Percentiles rank a stretch among this genome's conserved stretches.
These are phyloP conservation scores for Discostella stelligeroides DNA, from an alignment of 108 stramenopile species.

Conservation along the genomic window DNA sequence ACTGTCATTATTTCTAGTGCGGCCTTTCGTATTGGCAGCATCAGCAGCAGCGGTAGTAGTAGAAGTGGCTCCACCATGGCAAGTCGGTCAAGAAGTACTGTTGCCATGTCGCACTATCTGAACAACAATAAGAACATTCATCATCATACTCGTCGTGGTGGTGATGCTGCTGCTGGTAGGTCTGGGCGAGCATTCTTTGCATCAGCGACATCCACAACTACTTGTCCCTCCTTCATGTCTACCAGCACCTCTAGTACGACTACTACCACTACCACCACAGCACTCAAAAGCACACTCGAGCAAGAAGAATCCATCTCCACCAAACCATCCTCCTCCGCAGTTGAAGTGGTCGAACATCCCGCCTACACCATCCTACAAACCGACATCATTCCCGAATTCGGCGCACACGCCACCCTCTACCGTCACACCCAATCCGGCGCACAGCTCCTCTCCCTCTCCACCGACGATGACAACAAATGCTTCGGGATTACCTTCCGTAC, in stretches of 20 bases:
- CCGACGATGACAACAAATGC: constrained; percentile 97
- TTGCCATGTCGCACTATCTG: neutral
- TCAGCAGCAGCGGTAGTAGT: neutral
- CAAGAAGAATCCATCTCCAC: constrained; percentile 4
- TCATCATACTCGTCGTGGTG: neutral
- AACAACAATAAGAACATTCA: neutral
- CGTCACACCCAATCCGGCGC: constrained; percentile 93
- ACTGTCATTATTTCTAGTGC: no score
- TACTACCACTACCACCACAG: no score
- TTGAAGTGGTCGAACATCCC: constrained; percentile 62
- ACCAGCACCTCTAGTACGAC: no score
- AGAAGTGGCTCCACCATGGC: neutral
- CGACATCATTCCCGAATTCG: constrained; percentile 83
- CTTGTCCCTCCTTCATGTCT: neutral
- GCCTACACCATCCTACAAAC: constrained; percentile 74
- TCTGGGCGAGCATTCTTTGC: neutral
- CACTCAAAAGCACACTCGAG: no score
- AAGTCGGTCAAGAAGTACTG: neutral
- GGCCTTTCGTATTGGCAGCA: neutral
- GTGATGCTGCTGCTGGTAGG: neutral
- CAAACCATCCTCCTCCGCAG: neutral
- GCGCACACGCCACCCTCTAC: constrained; percentile 86
- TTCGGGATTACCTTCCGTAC: constrained; percentile 99
- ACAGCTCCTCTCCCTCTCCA: constrained; percentile 87
- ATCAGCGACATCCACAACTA: neutral